Evolutionary conservation across 441 rosid genomes (phyloP).

Genomic region (Populus tomentosa): DNA sequence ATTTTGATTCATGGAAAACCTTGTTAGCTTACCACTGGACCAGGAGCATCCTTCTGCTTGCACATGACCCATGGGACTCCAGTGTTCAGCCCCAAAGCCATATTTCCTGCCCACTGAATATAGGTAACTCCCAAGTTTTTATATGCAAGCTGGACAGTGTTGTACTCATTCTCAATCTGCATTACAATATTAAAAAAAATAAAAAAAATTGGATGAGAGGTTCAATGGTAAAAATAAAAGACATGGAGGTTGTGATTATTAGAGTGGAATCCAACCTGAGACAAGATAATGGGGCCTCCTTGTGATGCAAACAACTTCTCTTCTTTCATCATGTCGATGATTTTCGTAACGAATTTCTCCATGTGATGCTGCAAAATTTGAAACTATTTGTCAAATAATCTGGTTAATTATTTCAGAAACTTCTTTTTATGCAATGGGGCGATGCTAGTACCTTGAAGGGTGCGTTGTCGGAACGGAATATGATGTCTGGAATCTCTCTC

Average conservation of each 20-base stretch:
- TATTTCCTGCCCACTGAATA: conserved; percentile 78
- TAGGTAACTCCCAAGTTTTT: conserved; percentile 53
- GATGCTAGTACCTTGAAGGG: conserved; percentile 56
- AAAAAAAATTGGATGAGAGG: background rate
- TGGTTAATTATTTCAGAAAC: background rate
- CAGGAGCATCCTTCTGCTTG: conserved; percentile 94
- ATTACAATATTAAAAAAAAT: background rate
- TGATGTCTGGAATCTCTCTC: conserved; percentile 68
- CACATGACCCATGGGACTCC: conserved; percentile 97
- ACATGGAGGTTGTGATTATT: background rate
- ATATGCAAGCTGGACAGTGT: conserved; percentile 73
- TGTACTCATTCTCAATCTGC: conserved; percentile 98
- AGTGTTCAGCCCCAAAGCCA: conserved; percentile 44
- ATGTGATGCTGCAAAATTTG: conserved; percentile 47
- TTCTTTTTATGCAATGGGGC: background rate
- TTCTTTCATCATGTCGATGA: conserved; percentile 52
- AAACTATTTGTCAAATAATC: background rate
- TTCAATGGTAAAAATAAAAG: background rate
- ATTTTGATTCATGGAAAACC: background rate
- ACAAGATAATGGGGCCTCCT: conserved; percentile 87
- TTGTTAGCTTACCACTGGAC: conserved; percentile 46
- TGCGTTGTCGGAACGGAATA: conserved; percentile 68
- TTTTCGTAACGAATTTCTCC: conserved; percentile 52
- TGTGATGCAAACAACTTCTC: conserved; percentile 73
- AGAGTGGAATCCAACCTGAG: conserved; percentile 51